phyloP scores from a whole-genome alignment of 1,284 basidiomycete species.

The Xerocomus nothofagi region DNA sequence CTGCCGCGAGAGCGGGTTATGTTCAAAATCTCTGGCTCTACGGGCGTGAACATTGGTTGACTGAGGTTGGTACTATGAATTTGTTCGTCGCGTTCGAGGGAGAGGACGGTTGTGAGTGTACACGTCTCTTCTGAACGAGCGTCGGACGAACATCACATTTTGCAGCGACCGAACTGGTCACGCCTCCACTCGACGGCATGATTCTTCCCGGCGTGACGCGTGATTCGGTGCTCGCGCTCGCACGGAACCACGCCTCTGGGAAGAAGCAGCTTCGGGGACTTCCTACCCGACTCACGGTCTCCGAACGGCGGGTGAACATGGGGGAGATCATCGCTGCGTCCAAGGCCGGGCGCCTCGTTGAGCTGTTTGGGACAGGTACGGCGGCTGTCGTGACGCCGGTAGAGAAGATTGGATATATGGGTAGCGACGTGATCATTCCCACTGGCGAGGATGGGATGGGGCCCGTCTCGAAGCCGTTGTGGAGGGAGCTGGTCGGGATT shows the following conservation, averaged over 20 bases:
- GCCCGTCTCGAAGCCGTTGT: constrained; percentile 77
- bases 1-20: constrained; percentile 85
- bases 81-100: constrained; percentile 85
- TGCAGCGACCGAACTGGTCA: constrained; percentile 76
- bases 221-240: constrained; percentile 85
- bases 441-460: constrained; percentile 89
- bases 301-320: constrained; percentile 90
- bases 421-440: constrained; percentile 82
- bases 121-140: not conserved
- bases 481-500: constrained; percentile 85
- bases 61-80: constrained; percentile 98
- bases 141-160: not conserved
- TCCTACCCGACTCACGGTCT: constrained; percentile 68
- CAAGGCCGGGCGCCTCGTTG: constrained; percentile 70
- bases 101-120: constrained; percentile 63
- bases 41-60: constrained; percentile 83
- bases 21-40: constrained; percentile 96
- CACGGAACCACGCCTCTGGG: constrained; percentile 72
- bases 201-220: constrained; percentile 97
- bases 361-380: constrained; percentile 94
- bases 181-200: constrained; percentile 92
- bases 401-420: constrained; percentile 85
- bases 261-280: constrained; percentile 58
- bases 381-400: constrained; percentile 87
- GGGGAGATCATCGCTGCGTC: constrained; percentile 79